Evolutionary conservation across 2,329 filamentous ascomycete species (phyloP).

Genomic region (Arthroderma uncinatum): DNA sequence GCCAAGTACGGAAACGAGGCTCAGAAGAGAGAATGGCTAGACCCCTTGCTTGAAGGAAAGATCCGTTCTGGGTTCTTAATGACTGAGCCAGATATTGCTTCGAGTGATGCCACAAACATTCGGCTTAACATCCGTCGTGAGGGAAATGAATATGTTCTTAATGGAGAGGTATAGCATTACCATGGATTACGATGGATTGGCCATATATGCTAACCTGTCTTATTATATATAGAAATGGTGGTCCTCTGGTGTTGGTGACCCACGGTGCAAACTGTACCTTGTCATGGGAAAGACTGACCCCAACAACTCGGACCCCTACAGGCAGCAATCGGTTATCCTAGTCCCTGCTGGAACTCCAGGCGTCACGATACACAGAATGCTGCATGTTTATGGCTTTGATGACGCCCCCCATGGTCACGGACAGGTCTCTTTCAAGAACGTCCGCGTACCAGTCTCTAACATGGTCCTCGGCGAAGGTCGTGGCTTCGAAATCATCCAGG

Average conservation of each 20-base stretch:
- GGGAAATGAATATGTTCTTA: conserved; percentile 80
- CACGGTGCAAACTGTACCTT: conserved; percentile 83
- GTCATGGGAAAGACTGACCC: conserved; percentile 91
- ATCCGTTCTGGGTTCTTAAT: conserved; percentile 87
- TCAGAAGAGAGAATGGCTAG: conserved; percentile 76
- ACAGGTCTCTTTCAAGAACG: conserved; percentile 79
- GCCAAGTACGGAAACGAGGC: conserved; percentile 80
- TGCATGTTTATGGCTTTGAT: conserved; percentile 89
- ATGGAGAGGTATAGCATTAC: conserved; percentile 74
- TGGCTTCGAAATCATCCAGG: conserved; percentile 97
- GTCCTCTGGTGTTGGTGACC: conserved; percentile 91
- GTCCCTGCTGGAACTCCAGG: conserved; percentile 72
- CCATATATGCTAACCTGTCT: not conserved
- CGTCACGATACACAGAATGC: conserved; percentile 86
- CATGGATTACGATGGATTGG: too few species aligned
- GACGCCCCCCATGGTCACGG: conserved; percentile 98
- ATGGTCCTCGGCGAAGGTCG: conserved; percentile 87
- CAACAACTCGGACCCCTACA: conserved; percentile 63
- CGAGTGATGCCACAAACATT: conserved; percentile 87
- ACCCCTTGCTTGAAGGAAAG: conserved; percentile 68
- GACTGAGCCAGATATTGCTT: conserved; percentile 83
- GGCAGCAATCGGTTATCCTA: conserved; percentile 84
- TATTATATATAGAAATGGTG: conserved; percentile 72
- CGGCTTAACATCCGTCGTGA: conserved; percentile 70
- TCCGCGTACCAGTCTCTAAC: conserved; percentile 71